Evolutionary conservation across 192 early-diverging fungal genomes (phyloP).

Genomic region (Backusella mclennaniae): DNA sequence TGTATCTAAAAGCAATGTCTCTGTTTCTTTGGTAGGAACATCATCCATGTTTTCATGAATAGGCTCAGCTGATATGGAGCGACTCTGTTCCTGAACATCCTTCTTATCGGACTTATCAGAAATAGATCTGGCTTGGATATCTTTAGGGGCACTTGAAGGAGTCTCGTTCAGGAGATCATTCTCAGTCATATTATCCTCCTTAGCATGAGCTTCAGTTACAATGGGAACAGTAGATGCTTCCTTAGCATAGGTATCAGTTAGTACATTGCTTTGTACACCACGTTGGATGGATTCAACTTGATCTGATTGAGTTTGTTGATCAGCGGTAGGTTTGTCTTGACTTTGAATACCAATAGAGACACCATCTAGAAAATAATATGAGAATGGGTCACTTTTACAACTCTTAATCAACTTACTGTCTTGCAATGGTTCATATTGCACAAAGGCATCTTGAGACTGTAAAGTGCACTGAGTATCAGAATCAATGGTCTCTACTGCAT

Average conservation of each 20-base stretch:
- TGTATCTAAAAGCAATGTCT: not conserved
- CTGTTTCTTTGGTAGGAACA: not conserved
- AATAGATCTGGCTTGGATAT: not conserved
- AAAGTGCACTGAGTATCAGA: not conserved
- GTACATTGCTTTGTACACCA: not conserved
- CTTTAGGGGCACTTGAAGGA: not conserved
- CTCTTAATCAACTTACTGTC: not conserved
- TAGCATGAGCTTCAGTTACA: too few relatives aligned
- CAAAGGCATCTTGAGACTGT: not conserved
- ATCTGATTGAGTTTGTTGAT: not conserved
- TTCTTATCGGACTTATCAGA: not conserved
- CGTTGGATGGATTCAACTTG: not conserved
- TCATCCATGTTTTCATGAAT: not conserved
- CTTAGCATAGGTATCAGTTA: not conserved
- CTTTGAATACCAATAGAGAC: not conserved
- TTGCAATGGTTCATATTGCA: not conserved
- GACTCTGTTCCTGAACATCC: not conserved
- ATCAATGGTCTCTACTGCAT: not conserved
- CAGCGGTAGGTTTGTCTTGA: not conserved
- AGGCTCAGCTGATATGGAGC: not conserved
- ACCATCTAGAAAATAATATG: not conserved
- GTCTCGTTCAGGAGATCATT: not conserved
- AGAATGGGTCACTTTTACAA: not conserved
- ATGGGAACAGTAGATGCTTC: not conserved
- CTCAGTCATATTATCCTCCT: not conserved